A percentile compares a stretch with the other conserved stretches of the same genome.
These are phyloP conservation scores for Mallotus nudiflorus DNA, from an alignment of 345 rosid species.

Conservation along the genomic window DNA sequence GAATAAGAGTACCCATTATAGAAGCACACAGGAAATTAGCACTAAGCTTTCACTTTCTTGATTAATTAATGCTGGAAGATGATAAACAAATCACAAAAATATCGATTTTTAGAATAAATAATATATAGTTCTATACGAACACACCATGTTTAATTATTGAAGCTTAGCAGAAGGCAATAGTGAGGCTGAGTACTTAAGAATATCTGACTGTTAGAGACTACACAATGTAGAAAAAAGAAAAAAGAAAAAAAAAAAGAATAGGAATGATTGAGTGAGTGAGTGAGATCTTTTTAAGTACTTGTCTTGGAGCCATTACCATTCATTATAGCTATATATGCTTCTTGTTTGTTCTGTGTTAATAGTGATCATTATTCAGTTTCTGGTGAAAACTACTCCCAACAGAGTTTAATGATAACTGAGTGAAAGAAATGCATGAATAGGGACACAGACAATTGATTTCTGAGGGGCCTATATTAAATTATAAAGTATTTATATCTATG, in stretches of 20 bases:
- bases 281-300: constrained; percentile 30
- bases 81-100: no score
- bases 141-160: neutral
- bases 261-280: constrained; percentile 31
- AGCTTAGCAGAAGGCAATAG: neutral
- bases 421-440: no score
- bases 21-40: constrained; percentile 35
- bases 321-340: neutral
- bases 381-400: neutral
- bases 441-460: no score
- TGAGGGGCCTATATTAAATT: no score
- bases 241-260: neutral
- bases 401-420: no score
- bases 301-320: constrained; percentile 14
- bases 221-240: no score
- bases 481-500: no score
- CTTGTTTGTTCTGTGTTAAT: neutral
- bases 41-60: constrained; percentile 52
- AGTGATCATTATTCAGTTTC: constrained; percentile 14
- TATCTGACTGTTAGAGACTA: constrained; percentile 23
- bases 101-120: neutral
- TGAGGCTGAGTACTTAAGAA: constrained; percentile 29
- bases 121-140: neutral
- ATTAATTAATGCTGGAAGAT: constrained; percentile 14
- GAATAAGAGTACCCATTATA: constrained; percentile 21